Base-by-base conservation (phyloP, 2,329 filamentous ascomycete genomes). In the Cercospora sp. region DNA sequence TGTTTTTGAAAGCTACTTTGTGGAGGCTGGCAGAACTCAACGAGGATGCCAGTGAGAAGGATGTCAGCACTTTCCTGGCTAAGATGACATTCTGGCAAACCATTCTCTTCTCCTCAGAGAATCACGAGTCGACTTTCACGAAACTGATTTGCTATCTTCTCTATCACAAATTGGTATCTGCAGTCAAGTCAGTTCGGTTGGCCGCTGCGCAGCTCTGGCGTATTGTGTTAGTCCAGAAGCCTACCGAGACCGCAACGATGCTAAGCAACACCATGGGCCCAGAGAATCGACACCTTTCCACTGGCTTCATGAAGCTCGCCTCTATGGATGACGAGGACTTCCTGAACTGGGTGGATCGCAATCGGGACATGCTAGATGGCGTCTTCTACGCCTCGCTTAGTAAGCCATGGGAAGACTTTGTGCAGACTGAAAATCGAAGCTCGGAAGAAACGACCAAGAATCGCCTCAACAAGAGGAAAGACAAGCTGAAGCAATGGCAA, bases 41-140 rank as follows among this genome's bases (percentile, higher is more conserved):
- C 60, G 89, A 90, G 36, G 80, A 85, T 0, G 83, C 88, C 63
- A 84, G 85, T 2, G 87, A 90, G 66, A 77, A 81, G 6, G 89
- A 92, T 59, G 88, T 89, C 0, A 85, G 90, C 28, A 82, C 86
- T 0, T 93, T 96, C 67, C 87, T 99, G 79, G 87, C 92, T 68
- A 94, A 93, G 76, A 87, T 99, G 74, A 88, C 92, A 0, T 98
- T 97, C 79, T 99, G 95, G 95, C 95, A 98, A 78, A 93, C 92
- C 20, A 91, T 97, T 18, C 88, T 99, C 16, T 83, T 99, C 16
- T 90, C 89, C 2, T 88, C 90, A 3, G 88, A 95, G 16, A 90
- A 91, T 3, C 84, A 87, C 6, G 93, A 97, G 55, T 88, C 91
- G n/a, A 89, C 92, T 9, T 91, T 92, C 75, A 86, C 97, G 75